A percentile compares a stretch with the other conserved stretches of the same genome.
Conservation (phyloP, 2,329 filamentous ascomycete genomes). For the Sclerotiophoma versabilis region DNA sequence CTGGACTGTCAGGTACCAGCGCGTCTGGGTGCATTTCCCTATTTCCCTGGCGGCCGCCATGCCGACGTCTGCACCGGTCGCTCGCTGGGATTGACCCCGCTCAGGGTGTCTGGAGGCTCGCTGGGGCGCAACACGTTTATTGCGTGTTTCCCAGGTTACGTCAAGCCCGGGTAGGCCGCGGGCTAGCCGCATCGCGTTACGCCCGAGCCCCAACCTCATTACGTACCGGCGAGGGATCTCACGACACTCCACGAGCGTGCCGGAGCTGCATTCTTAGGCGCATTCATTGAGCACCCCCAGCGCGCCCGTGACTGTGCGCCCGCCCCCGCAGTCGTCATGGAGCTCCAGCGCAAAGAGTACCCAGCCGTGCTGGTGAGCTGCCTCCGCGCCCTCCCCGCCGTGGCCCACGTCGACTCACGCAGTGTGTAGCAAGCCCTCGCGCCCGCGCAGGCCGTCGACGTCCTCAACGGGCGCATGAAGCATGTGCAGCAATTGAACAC, state of each 20-base stretch:
- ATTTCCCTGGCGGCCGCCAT: conserved; percentile 1
- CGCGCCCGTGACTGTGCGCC: conserved; percentile 37
- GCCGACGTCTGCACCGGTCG: conserved; percentile 2
- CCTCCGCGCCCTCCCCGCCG: conserved; percentile 23
- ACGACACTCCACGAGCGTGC: conserved; percentile 38
- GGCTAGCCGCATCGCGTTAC: conserved; percentile 12
- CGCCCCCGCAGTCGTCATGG: conserved; percentile 49
- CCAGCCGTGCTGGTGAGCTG: conserved; percentile 84
- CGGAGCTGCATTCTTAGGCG: conserved; percentile 18
- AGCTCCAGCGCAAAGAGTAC: conserved; percentile 86
- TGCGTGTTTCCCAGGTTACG: conserved; percentile 16
- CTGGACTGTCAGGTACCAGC: conserved; percentile 11
- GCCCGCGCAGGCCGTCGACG: conserved; percentile 79
- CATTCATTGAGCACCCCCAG: conserved; percentile 1
- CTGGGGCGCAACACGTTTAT: conserved; percentile 12
- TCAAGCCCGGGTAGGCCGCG: conserved; percentile 30
- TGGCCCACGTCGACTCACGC: conserved; percentile 40
- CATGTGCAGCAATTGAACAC: conserved; percentile 84
- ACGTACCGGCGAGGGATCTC: conserved; percentile 25
- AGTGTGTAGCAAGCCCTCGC: conserved; percentile 74
- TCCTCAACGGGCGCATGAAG: conserved; percentile 86
- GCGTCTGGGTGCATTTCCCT: conserved; percentile 5
- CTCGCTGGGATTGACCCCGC: conserved; percentile 11
- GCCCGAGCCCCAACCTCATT: conserved; percentile 16
- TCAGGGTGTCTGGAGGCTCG: conserved; percentile 6